Percentiles rank a stretch among this genome's conserved stretches.
Conservation (phyloP, 2,329 filamentous ascomycete species). For the Alternaria longipes region DNA sequence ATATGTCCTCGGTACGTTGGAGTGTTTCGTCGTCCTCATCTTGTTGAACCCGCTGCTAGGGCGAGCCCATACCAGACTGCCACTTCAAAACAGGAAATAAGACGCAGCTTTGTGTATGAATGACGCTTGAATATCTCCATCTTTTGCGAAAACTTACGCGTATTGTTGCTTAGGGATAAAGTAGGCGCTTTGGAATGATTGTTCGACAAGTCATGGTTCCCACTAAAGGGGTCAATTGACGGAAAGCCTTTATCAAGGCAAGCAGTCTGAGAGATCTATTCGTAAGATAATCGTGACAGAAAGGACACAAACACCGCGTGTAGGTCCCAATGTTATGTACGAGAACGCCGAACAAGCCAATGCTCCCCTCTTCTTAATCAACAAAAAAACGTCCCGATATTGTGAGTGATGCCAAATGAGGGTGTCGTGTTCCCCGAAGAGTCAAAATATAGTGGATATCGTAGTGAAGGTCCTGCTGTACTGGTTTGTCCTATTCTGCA, state of each 20-base stretch:
- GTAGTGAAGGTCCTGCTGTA: slow-evolving; percentile 25
- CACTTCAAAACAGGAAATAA: background rate
- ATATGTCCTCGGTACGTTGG: background rate
- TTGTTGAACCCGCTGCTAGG: background rate
- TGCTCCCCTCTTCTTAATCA: slow-evolving; percentile 21
- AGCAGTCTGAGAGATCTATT: slow-evolving; percentile 19
- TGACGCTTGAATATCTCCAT: background rate
- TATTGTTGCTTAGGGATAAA: background rate
- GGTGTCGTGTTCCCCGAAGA: slow-evolving; percentile 14
- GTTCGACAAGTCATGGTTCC: background rate
- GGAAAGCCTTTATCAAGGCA: slow-evolving; percentile 7
- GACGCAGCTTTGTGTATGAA: background rate
- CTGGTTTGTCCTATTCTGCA: slow-evolving; percentile 11
- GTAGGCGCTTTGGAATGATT: background rate
- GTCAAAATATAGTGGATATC: slow-evolving; percentile 21
- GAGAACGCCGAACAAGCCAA: slow-evolving; percentile 22
- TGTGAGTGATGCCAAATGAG: slow-evolving; percentile 19
- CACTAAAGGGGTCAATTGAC: slow-evolving; percentile 2
- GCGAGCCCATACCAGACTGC: background rate
- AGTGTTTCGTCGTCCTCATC: background rate
- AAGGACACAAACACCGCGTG: slow-evolving; percentile 12
- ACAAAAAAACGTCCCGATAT: slow-evolving; percentile 12
- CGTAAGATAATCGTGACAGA: slow-evolving; percentile 14
- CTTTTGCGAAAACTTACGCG: background rate
- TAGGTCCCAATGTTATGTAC: slow-evolving; percentile 8